Base-by-base conservation (phyloP, 2,329 filamentous ascomycete species). In the Neofusicoccum sp. region DNA sequence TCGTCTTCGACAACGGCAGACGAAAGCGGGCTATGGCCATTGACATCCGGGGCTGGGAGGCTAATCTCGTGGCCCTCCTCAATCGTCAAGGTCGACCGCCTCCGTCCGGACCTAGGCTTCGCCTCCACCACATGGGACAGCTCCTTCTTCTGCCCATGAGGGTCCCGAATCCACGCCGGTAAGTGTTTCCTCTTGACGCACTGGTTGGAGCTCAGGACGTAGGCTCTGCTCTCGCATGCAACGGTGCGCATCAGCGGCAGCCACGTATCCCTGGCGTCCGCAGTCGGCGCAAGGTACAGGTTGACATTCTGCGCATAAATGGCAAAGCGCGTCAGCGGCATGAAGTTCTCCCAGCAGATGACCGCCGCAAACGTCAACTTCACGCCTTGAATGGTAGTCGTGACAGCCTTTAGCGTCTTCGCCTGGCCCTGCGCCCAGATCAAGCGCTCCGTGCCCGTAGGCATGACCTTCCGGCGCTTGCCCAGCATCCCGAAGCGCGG, bases 311-410 rank as follows among this genome's bases (percentile, higher is more conserved):
- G 93, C 2, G 86, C 83, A 74, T 97, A 98, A 38, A 97, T 80
- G 14, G 86, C 83, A 71, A 96, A 89, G 16, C 93, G 85, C 6
- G 97, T 80, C 16, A 97, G 79, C 0, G 93, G 93, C 92, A 96
- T 97, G 77, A 93, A 96, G 74, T 90, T 96, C 75, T 98, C 93
- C 93, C 93, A 97, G 80, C 93, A 96, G 66, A 98, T 96, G 3
- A 92, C 93, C 3, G 89, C 87, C 0, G 89, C 93, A 62, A 97
- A 83, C 61, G 90, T 93, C 63, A 97, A 77, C 64, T 86, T 86
- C 2, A 92, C 84, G 53, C 91, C 91, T 63, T 88, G 88, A 72
- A 97, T 91, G 26, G 81, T 85, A 1, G 91, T 92, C 28, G 86
- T 88, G 1, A 96, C 86, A 3, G 92, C 93, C 64, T 86, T 85